Conservation (phyloP, 768 basidiomycete species). For the Leccinum variicolor region DNA sequence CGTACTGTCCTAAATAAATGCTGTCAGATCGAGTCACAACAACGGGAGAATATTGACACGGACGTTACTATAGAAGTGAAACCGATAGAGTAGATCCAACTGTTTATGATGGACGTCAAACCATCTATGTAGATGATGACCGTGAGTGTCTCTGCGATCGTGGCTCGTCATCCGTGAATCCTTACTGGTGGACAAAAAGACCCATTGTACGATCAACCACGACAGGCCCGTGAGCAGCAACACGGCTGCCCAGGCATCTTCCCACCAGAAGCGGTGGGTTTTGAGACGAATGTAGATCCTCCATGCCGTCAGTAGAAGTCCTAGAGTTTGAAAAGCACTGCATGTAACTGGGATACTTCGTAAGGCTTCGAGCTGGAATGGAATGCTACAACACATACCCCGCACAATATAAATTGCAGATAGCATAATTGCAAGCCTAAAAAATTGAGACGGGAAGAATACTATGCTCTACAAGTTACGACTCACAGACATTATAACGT, state of each 20-base stretch:
- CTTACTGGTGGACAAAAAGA: slow-evolving; percentile 6
- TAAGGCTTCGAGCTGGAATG: not conserved
- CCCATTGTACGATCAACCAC: slow-evolving; percentile 14
- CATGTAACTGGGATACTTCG: slow-evolving; percentile 4
- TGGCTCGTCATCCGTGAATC: not conserved
- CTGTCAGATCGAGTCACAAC: not conserved
- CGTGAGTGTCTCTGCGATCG: not conserved
- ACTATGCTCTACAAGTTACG: not conserved
- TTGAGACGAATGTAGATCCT: slow-evolving; percentile 17
- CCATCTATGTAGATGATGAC: slow-evolving; percentile 3
- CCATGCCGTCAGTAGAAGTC: slow-evolving; percentile 16
- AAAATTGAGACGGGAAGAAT: not conserved
- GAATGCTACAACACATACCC: not conserved
- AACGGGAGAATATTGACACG: not conserved
- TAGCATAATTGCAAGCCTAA: not conserved
- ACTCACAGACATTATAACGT: not conserved
- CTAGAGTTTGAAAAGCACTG: slow-evolving; percentile 11
- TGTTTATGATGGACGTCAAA: slow-evolving; percentile 2
- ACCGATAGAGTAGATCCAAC: slow-evolving; percentile 10
- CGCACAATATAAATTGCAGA: slow-evolving; percentile 3
- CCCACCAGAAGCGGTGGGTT: slow-evolving; percentile 18
- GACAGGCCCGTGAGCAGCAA: slow-evolving; percentile 8
- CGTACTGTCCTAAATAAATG: slow-evolving; percentile 9
- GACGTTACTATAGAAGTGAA: slow-evolving; percentile 11
- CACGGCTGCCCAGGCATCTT: slow-evolving; percentile 15